phyloP scores from a whole-genome alignment of 176 grass and related monocot genomes.

The Rhynchospora pubera region DNA sequence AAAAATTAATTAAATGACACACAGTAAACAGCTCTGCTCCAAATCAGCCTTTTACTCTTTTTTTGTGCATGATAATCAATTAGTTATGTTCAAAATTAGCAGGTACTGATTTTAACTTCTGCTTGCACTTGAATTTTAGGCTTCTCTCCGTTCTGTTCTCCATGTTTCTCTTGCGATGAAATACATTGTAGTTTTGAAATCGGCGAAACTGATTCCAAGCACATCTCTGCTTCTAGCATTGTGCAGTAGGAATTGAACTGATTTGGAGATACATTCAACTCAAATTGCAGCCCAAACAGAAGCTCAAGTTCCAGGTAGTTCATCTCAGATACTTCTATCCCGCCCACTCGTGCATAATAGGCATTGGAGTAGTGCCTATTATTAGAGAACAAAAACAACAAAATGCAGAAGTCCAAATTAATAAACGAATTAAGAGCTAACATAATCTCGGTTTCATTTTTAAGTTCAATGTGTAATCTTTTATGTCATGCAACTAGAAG shows the following conservation, averaged over 20 bases:
- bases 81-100: neutral
- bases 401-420: neutral
- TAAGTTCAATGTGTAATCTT: neutral
- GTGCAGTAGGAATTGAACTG: slow-evolving; percentile 52
- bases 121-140: neutral
- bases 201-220: neutral
- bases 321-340: slow-evolving; percentile 55
- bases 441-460: neutral
- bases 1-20: neutral
- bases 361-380: slow-evolving; percentile 67
- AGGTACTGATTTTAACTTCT: neutral
- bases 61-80: too few relatives aligned
- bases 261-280: slow-evolving; percentile 50
- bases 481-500: neutral
- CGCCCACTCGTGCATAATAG: slow-evolving; percentile 58
- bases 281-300: slow-evolving; percentile 59
- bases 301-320: slow-evolving; percentile 57
- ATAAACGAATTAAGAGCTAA: neutral
- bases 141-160: neutral
- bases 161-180: neutral
- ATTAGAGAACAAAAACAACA: neutral
- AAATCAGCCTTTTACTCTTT: neutral
- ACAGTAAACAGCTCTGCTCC: neutral
- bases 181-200: neutral
- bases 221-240: slow-evolving; percentile 46